These are phyloP conservation scores for Daldinia caldariorum DNA, from an alignment of 495 filamentous ascomycete genomes.

Conservation along the genomic window DNA sequence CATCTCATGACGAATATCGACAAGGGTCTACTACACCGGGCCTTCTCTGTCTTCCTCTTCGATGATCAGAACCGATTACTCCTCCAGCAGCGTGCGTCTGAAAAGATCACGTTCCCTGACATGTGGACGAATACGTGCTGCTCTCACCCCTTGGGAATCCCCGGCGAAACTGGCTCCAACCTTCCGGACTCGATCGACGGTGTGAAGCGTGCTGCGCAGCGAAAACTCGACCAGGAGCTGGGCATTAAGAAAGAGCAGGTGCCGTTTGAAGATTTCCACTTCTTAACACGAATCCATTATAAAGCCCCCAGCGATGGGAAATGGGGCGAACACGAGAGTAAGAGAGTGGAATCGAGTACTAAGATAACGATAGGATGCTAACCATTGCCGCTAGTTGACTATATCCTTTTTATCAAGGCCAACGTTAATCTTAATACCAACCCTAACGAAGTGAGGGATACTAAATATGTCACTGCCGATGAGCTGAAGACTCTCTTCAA, in stretches of 20 bases:
- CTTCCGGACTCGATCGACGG: slow-evolving; percentile 82
- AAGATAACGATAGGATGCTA: slow-evolving; percentile 10
- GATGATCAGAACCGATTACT: slow-evolving; percentile 88
- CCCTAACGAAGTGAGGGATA: slow-evolving; percentile 87
- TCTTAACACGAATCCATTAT: slow-evolving; percentile 97
- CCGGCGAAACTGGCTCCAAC: slow-evolving; percentile 87
- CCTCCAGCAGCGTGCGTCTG: slow-evolving; percentile 91
- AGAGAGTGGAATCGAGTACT: slow-evolving; percentile 54
- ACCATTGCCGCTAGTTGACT: slow-evolving; percentile 75
- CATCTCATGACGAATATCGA: slow-evolving; percentile 99
- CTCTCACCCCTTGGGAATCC: slow-evolving; percentile 92
- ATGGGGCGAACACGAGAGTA: slow-evolving; percentile 99
- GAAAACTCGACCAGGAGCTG: slow-evolving; percentile 93
- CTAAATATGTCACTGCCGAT: slow-evolving; percentile 80
- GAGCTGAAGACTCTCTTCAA: slow-evolving; percentile 88
- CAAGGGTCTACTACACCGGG: slow-evolving; percentile 91
- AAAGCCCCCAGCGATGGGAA: slow-evolving; percentile 95
- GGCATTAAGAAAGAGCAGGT: slow-evolving; percentile 92
- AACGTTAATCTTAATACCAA: slow-evolving; percentile 84
- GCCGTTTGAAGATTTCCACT: slow-evolving; percentile 89
- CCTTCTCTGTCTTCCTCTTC: slow-evolving; percentile 98
- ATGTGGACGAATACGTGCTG: slow-evolving; percentile 99
- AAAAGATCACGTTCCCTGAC: slow-evolving; percentile 99
- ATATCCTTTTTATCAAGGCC: slow-evolving; percentile 98
- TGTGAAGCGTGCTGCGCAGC: slow-evolving; percentile 87